These are phyloP conservation scores for Entomortierella beljakovae DNA, from an alignment of 192 early-diverging fungal genomes.

Conservation along the genomic window DNA sequence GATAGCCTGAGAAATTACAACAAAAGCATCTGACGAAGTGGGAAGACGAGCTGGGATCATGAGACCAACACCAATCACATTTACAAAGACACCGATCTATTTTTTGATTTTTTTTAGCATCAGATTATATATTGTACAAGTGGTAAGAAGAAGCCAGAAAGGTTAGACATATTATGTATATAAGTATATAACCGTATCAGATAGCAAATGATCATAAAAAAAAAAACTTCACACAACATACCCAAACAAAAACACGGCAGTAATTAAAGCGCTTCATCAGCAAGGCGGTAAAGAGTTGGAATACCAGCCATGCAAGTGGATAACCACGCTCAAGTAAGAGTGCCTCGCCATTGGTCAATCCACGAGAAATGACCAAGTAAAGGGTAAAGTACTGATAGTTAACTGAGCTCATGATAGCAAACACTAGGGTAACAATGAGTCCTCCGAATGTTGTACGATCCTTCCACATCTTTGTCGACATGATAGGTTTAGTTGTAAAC, in stretches of 20 bases:
- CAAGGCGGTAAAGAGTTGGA: constrained; percentile 28
- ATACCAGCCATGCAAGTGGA: constrained; percentile 34
- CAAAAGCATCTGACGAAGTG: constrained; percentile 28
- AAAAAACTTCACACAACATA: no score
- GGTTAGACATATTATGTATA: no score
- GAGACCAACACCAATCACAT: constrained; percentile 39
- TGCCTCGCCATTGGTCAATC: constrained; percentile 1
- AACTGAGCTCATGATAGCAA: constrained; percentile 40
- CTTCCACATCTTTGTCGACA: constrained; percentile 48
- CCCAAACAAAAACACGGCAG: constrained; percentile 41
- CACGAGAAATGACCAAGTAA: constrained; percentile 39
- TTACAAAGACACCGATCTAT: constrained; percentile 39
- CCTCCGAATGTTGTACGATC: constrained; percentile 47
- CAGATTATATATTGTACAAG: no score
- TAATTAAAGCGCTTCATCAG: constrained; percentile 42
- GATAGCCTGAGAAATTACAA: constrained; percentile 45
- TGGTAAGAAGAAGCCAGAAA: no score
- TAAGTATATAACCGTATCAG: no score
- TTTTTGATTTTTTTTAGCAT: no score
- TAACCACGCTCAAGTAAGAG: constrained; percentile 40
- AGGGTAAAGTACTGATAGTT: constrained; percentile 50
- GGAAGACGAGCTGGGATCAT: constrained; percentile 46
- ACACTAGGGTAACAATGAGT: constrained; percentile 31
- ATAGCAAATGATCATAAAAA: no score
- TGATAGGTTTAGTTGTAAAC: constrained; percentile 39